phyloP scores from a whole-genome alignment of 2,329 filamentous ascomycete genomes.

The Bipolaris zeicola region DNA sequence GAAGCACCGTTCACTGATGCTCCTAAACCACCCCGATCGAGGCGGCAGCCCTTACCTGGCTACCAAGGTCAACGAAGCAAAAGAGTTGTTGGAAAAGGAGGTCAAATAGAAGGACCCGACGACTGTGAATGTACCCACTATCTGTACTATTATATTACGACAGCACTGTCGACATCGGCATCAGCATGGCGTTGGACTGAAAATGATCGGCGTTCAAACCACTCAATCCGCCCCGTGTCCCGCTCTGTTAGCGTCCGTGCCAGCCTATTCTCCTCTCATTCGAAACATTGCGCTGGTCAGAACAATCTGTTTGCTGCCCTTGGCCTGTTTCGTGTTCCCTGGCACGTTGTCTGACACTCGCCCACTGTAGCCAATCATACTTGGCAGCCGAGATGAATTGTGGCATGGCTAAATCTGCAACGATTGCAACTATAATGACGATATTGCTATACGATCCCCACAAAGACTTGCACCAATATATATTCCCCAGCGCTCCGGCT shows the following conservation, averaged over 20 bases:
- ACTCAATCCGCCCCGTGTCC: not conserved
- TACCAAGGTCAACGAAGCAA: conserved; percentile 98
- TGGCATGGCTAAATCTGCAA: conserved; percentile 1
- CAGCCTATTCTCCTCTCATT: not conserved
- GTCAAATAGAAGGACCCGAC: conserved; percentile 29
- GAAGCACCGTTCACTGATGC: conserved; percentile 93
- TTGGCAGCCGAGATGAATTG: not conserved
- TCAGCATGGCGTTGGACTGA: conserved; percentile 31
- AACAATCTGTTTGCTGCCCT: not conserved
- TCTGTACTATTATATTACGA: conserved; percentile 33
- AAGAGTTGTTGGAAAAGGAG: conserved; percentile 88
- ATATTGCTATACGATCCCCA: not conserved
- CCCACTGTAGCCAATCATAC: not conserved
- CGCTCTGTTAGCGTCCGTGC: not conserved
- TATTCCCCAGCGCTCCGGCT: not conserved
- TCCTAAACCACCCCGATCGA: conserved; percentile 96
- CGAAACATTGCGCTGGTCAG: not conserved
- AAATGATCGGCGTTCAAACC: conserved; percentile 6
- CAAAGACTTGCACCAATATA: not conserved
- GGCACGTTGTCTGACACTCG: not conserved
- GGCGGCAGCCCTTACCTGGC: conserved; percentile 95
- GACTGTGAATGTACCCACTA: conserved; percentile 18
- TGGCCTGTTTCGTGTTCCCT: not conserved
- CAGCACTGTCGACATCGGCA: conserved; percentile 26
- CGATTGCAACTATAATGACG: not conserved